These are phyloP conservation scores for Monsonia emarginata DNA, from an alignment of 441 rosid genomes.

Conservation along the genomic window DNA sequence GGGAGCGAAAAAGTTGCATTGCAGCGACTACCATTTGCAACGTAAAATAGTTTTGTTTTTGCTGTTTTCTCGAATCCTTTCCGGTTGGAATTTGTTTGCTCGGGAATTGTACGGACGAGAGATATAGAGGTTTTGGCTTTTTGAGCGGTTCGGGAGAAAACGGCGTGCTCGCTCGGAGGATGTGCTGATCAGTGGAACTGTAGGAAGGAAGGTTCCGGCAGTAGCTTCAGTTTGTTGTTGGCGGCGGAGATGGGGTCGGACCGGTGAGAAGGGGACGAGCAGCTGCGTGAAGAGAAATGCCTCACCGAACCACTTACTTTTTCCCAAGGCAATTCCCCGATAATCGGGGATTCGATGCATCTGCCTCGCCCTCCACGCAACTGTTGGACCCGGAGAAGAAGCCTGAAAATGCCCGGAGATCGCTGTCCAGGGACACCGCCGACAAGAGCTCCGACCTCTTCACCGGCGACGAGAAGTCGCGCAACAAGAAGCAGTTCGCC, in stretches of 20 bases:
- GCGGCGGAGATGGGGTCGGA: background rate
- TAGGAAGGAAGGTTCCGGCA: background rate
- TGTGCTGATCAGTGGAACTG: background rate
- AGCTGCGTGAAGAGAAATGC: conserved; percentile 37
- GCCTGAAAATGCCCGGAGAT: conserved; percentile 27
- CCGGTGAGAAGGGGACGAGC: background rate
- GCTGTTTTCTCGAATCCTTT: background rate
- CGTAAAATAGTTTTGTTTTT: background rate
- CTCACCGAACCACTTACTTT: conserved; percentile 93
- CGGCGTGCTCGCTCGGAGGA: background rate
- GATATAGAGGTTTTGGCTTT: background rate
- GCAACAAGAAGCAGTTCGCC: conserved; percentile 47
- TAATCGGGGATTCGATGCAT: conserved; percentile 43
- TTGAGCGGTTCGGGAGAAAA: too few relatives aligned
- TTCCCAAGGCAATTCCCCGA: conserved; percentile 98
- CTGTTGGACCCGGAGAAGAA: conserved; percentile 50
- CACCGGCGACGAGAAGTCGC: conserved; percentile 32
- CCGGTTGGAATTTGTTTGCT: background rate
- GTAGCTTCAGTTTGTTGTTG: too few relatives aligned
- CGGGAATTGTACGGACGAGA: too few relatives aligned
- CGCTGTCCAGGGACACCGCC: conserved; percentile 18
- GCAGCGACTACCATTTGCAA: background rate
- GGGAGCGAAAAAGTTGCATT: background rate
- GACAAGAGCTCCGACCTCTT: conserved; percentile 38
- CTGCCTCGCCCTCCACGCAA: conserved; percentile 20